A percentile compares a stretch with the other conserved stretches of the same genome.
These are phyloP conservation scores for Astrocystis sublimbata DNA, from an alignment of 495 filamentous ascomycete genomes.

Conservation along the genomic window DNA sequence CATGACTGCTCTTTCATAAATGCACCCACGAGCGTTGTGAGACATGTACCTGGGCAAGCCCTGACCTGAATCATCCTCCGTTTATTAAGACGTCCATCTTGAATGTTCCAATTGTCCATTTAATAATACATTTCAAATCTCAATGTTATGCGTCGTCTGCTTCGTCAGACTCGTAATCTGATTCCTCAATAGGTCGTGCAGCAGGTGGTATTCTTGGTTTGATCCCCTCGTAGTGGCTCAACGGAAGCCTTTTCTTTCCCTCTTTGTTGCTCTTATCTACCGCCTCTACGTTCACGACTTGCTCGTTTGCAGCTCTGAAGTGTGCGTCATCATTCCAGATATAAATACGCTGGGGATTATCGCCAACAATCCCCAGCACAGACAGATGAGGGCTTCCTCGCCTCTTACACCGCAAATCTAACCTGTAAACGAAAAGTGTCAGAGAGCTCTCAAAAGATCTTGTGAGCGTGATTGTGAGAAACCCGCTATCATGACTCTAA, in stretches of 20 bases:
- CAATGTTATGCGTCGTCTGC: too few species aligned
- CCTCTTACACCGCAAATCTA: neutral
- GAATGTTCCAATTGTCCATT: too few species aligned
- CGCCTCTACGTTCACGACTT: too few species aligned
- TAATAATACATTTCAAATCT: too few species aligned
- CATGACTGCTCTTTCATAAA: too few species aligned
- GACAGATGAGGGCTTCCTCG: neutral
- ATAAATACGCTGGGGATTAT: neutral
- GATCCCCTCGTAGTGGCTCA: constrained; percentile 14
- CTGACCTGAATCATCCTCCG: too few species aligned
- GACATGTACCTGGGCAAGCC: too few species aligned
- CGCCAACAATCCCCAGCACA: too few species aligned
- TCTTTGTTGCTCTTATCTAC: neutral
- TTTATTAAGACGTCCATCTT: too few species aligned
- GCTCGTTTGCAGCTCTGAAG: too few species aligned
- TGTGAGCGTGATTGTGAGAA: neutral
- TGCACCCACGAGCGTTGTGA: too few species aligned
- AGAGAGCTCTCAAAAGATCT: neutral
- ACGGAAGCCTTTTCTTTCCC: too few species aligned
- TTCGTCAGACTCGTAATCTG: constrained; percentile 2
- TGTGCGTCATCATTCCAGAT: constrained; percentile 9
- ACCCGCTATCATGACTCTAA: neutral
- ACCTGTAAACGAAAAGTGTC: neutral
- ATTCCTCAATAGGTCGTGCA: neutral
- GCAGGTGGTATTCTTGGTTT: neutral